A percentile compares a stretch with the other conserved stretches of the same genome.
phyloP scores from a whole-genome alignment of 139 green algal genomes.

The Mesostigma viride region DNA sequence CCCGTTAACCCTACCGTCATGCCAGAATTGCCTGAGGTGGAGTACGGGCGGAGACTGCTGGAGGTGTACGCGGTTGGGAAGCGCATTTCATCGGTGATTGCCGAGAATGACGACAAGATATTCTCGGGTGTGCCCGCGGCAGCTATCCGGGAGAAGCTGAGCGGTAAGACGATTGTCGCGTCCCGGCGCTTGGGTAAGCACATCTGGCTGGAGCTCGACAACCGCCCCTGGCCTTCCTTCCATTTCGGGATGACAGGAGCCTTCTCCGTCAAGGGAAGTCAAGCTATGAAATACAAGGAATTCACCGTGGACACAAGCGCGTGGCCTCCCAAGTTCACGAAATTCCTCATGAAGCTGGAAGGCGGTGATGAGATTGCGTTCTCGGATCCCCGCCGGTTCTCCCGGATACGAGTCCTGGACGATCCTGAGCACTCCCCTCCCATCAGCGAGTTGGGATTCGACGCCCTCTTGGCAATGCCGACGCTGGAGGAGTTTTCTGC shows the following conservation, averaged over 20 bases:
- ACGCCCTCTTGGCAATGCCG: constrained; percentile 46
- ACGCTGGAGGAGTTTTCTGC: constrained; percentile 33
- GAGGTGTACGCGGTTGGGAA: no score
- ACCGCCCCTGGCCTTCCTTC: constrained; percentile 15
- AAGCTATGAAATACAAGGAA: constrained; percentile 40
- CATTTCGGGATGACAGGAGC: constrained; percentile 53
- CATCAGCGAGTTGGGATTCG: constrained; percentile 48
- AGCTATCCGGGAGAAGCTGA: no score
- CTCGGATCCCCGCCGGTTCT: constrained; percentile 60
- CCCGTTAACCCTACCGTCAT: no score
- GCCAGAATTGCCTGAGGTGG: no score
- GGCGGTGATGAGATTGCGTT: constrained; percentile 51
- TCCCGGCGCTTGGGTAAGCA: no score
- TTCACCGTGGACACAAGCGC: neutral
- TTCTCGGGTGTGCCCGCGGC: no score
- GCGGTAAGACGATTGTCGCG: no score
- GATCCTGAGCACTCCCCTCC: constrained; percentile 26
- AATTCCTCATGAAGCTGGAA: constrained; percentile 52
- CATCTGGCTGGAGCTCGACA: constrained; percentile 57
- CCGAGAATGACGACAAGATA: no score
- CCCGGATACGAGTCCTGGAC: constrained; percentile 21
- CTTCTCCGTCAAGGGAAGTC: constrained; percentile 41
- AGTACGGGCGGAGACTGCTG: no score
- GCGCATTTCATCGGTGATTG: no score
- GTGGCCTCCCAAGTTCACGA: constrained; percentile 51